phyloP scores from a whole-genome alignment of 2,329 filamentous ascomycete species.

The Colletotrichum cuscutae region DNA sequence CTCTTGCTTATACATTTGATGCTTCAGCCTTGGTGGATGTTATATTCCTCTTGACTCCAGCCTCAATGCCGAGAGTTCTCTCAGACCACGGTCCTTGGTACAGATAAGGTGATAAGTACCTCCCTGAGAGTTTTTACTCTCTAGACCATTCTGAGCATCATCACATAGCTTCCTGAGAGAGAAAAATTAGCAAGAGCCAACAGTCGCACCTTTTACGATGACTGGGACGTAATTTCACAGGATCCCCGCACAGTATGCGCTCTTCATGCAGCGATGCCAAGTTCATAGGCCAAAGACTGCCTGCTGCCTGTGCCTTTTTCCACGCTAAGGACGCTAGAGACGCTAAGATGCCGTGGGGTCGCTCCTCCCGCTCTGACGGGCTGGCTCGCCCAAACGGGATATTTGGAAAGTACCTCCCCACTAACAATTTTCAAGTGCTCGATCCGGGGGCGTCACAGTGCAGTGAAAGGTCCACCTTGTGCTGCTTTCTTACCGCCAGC shows the following conservation, averaged over 20 bases:
- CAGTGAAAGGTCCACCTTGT: background rate
- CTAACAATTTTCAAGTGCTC: slow-evolving; percentile 18
- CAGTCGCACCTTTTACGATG: background rate
- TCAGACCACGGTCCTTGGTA: background rate
- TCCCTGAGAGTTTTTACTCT: background rate
- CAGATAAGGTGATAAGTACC: no score
- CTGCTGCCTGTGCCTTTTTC: slow-evolving; percentile 9
- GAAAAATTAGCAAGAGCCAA: background rate
- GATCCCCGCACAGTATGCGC: background rate
- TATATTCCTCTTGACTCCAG: background rate
- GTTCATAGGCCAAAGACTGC: slow-evolving; percentile 12
- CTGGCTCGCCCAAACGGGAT: slow-evolving; percentile 24
- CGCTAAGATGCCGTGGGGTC: slow-evolving; percentile 16
- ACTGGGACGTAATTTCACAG: background rate
- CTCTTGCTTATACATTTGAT: background rate
- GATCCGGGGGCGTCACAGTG: slow-evolving; percentile 12
- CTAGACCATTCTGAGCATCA: background rate
- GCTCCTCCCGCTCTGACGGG: slow-evolving; percentile 31
- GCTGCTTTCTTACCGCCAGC: background rate
- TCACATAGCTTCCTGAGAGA: no score
- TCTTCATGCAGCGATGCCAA: background rate
- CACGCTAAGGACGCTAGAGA: slow-evolving; percentile 14
- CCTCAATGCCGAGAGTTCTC: background rate
- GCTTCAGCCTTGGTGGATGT: background rate
- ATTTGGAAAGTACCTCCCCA: slow-evolving; percentile 2